Evolutionary conservation across 1,139 yeast genomes (phyloP), one percentile per base, ranked within the genome.

Genomic region (Suhomyces yuchorum): DNA sequence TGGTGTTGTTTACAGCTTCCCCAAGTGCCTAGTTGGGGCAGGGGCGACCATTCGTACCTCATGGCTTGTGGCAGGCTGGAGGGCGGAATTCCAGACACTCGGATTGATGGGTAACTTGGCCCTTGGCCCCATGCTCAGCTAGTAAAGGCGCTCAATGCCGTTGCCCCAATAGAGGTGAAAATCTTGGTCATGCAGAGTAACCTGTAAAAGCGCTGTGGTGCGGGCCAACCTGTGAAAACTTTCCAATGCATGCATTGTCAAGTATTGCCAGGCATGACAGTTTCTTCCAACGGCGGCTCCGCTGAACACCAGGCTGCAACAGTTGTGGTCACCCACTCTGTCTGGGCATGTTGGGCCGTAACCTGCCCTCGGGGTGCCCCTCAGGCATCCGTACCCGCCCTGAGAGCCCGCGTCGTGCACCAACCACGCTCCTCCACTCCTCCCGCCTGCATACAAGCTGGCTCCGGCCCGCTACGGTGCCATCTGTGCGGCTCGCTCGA

Each of bases 401-500:
- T 28, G 14, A n/a, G n/a, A 4, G 30, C 30, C 4, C n/a, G 6
- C 11, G 39, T 22, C 39, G 39, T 23, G 28, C 30, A 17, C 39
- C 14, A 4, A 11, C 30, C n/a, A n/a, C n/a, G n/a, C n/a, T n/a
- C n/a, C n/a, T n/a, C 39, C 8, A 20, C 23, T 8, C 20, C 39
- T n/a, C 15, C 38, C 15, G 26, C n/a, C 38, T 35, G 26, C 26
- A 20, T 12, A 35, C 12, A 22, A 24, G 8, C 18, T 14, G 11
- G 30, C 12, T 23, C 39, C 39, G 39, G 39, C 30, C 39, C 39
- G 39, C 14, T 9, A 22, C 26, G 24, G 34, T 30, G 18, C 34
- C 36, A 20, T 34, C 28, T n/a, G 18, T 40, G 42, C 36, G 37
- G 43, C 35, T 39, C 39, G 24, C 14, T 18, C 40, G 37, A 42